Conservation (phyloP, 2,329 filamentous ascomycete species). For the Stagonosporopsis cucurbitacearum region DNA sequence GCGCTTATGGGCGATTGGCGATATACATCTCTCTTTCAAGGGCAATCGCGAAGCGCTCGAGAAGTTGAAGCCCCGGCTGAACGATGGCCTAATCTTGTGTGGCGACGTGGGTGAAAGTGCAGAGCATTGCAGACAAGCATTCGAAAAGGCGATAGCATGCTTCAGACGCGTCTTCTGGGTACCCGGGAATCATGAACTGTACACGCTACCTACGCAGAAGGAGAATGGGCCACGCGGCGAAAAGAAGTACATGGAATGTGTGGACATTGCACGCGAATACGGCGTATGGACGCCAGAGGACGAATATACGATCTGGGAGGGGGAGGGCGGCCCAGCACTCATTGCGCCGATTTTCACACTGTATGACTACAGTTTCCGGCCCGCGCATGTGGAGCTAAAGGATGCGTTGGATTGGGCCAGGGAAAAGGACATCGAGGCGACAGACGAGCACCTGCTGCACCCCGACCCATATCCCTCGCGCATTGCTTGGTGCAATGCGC, state of each 20-base stretch:
- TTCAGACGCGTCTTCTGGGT: conserved; percentile 62
- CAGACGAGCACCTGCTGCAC: conserved; percentile 55
- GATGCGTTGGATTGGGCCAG: conserved; percentile 56
- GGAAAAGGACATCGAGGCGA: conserved; percentile 55
- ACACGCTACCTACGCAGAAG: conserved; percentile 55
- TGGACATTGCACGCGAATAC: conserved; percentile 59
- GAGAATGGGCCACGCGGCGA: conserved; percentile 54
- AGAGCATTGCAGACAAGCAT: conserved; percentile 46
- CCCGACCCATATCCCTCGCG: conserved; percentile 54
- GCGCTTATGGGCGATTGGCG: conserved; percentile 54
- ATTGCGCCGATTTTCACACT: conserved; percentile 65
- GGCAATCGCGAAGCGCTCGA: conserved; percentile 54
- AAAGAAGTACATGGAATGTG: conserved; percentile 62
- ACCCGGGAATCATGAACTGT: conserved; percentile 66
- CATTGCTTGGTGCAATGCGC: conserved; percentile 54
- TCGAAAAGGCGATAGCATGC: conserved; percentile 49
- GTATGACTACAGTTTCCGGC: conserved; percentile 66
- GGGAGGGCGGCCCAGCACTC: conserved; percentile 56
- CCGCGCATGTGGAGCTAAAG: conserved; percentile 56
- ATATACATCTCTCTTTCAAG: conserved; percentile 57
- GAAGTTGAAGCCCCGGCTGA: conserved; percentile 47
- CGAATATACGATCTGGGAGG: conserved; percentile 61
- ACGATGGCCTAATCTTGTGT: conserved; percentile 55
- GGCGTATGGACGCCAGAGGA: conserved; percentile 65
- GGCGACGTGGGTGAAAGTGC: conserved; percentile 51